Conservation (phyloP, 805 yeast species). For the Maudiozyma turicensis region DNA sequence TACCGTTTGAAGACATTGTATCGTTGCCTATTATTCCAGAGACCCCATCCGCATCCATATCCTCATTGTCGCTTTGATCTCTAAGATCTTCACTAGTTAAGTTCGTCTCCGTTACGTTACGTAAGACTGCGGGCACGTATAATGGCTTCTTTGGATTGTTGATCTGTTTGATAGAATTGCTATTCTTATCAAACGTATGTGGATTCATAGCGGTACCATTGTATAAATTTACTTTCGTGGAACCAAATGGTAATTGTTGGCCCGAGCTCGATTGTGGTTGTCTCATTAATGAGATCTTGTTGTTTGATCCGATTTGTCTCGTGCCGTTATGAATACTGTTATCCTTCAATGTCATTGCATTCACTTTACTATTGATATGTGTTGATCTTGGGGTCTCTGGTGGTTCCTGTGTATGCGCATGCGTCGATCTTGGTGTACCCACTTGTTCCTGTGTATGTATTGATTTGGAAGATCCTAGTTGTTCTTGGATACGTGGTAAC, state of each 20-base stretch:
- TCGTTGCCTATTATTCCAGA: background rate
- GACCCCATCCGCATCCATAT: background rate
- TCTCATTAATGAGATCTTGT: background rate
- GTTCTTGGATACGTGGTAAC: background rate
- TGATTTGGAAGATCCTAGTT: too few species aligned
- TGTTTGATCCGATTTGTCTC: background rate
- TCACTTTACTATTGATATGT: slow-evolving; percentile 2
- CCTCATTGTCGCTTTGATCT: background rate
- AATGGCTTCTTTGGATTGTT: slow-evolving; percentile 77
- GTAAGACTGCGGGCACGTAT: slow-evolving; percentile 82
- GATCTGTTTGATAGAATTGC: slow-evolving; percentile 46
- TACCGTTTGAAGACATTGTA: background rate
- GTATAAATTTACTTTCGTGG: background rate
- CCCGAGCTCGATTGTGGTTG: background rate
- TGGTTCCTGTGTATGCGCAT: background rate
- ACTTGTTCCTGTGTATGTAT: too few species aligned
- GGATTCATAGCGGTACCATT: background rate
- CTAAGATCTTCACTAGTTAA: slow-evolving; percentile 31
- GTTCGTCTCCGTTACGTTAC: slow-evolving; percentile 39
- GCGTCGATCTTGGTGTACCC: too few species aligned
- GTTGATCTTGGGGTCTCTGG: background rate
- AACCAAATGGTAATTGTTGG: background rate
- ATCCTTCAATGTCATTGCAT: slow-evolving; percentile 3
- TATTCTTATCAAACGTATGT: background rate
- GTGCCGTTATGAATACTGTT: background rate